Percentiles rank a stretch among this genome's conserved stretches.
Evolutionary conservation across 2,329 filamentous ascomycete species (phyloP).

Genomic region (Shiraia sp.): DNA sequence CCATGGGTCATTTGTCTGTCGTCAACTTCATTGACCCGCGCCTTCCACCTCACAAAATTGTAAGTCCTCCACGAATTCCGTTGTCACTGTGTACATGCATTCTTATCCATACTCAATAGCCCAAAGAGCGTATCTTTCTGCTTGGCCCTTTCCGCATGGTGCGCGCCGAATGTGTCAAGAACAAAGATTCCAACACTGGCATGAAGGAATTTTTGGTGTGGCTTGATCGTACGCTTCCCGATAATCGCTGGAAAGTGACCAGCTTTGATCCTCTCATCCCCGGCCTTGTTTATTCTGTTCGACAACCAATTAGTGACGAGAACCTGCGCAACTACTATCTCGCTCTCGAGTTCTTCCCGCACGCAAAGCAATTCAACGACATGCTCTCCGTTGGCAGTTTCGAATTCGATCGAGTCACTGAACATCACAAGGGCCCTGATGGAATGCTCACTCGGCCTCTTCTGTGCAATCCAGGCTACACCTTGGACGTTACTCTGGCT

Average conservation of each 20-base stretch:
- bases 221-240: constrained; percentile 14
- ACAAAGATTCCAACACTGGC: neutral
- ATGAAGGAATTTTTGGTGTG: neutral
- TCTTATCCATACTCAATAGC: constrained; percentile 8
- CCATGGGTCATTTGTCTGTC: no score
- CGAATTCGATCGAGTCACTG: constrained; percentile 12
- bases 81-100: neutral
- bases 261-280: constrained; percentile 12
- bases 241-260: constrained; percentile 3
- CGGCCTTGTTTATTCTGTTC: constrained; percentile 13
- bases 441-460: neutral
- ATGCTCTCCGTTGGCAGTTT: constrained; percentile 5
- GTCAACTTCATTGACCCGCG: no score
- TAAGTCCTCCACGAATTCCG: neutral
- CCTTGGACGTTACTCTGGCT: neutral
- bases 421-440: neutral
- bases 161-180: neutral
- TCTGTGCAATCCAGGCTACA: neutral
- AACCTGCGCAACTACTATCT: constrained; percentile 14
- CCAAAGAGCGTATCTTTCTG: constrained; percentile 9
- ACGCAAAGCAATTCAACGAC: constrained; percentile 10
- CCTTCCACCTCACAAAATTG: neutral
- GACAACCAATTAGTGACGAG: constrained; percentile 15
- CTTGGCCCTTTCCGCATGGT: constrained; percentile 16
- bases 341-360: constrained; percentile 8